Evolutionary conservation across 2,329 filamentous ascomycete species (phyloP).

Genomic region (Aspergillus fumigatiaffinis): DNA sequence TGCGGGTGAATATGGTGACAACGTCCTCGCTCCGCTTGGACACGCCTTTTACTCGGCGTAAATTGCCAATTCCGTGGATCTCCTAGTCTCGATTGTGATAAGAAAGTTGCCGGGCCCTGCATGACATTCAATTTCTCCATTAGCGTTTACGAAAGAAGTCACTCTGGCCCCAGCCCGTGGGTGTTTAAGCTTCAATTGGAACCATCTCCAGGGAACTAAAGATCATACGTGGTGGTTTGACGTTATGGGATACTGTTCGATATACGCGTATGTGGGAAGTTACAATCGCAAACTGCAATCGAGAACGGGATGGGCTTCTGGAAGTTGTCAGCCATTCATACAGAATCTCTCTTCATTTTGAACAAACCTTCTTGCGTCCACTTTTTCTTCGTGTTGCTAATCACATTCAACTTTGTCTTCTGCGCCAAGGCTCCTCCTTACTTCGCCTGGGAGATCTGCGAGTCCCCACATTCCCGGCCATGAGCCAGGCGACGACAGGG

Average conservation of each 20-base stretch:
- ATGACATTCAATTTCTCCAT: neutral
- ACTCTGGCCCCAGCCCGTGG: neutral
- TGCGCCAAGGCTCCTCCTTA: neutral
- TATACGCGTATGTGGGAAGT: neutral
- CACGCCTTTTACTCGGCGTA: constrained; percentile 33
- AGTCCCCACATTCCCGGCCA: neutral
- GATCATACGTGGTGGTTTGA: neutral
- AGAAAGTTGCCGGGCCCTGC: neutral
- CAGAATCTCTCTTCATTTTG: neutral
- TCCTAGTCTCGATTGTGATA: constrained; percentile 3
- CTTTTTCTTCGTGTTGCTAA: neutral
- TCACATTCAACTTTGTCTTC: neutral
- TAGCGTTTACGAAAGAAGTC: neutral
- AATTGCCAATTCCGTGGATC: constrained; percentile 3
- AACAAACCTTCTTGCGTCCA: neutral
- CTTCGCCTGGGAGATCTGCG: neutral
- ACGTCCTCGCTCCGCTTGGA: constrained; percentile 46
- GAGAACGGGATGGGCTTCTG: neutral
- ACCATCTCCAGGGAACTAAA: neutral
- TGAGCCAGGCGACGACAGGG: neutral
- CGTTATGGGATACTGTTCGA: neutral
- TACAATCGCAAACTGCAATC: neutral
- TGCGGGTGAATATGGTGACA: constrained; percentile 49
- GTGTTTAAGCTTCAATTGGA: neutral
- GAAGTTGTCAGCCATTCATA: neutral